phyloP scores from a whole-genome alignment of 805 yeast genomes.

The Metschnikowia gelsemii region DNA sequence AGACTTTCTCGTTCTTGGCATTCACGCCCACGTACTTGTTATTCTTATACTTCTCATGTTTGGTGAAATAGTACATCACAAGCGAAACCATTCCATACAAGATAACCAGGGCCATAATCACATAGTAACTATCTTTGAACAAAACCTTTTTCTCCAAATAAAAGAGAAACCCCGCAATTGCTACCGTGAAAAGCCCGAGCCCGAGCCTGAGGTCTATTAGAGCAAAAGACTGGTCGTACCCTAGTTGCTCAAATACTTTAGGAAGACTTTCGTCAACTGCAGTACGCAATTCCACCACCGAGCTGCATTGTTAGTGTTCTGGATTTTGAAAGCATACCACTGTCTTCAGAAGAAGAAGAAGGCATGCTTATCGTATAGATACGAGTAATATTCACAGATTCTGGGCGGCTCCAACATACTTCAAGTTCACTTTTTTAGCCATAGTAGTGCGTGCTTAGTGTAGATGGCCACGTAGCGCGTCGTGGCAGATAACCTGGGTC shows the following conservation, averaged over 20 bases:
- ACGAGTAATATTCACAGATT: neutral
- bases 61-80: constrained; percentile 33
- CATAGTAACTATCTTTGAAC: constrained; percentile 39
- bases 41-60: constrained; percentile 38
- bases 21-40: constrained; percentile 47
- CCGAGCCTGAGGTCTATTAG: constrained; percentile 48
- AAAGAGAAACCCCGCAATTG: constrained; percentile 46
- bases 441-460: too few relatives aligned
- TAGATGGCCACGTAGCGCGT: too few relatives aligned
- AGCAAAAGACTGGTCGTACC: constrained; percentile 48
- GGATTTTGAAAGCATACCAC: too few relatives aligned
- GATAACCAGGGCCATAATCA: constrained; percentile 36
- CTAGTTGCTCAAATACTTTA: constrained; percentile 40
- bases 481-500: constrained; percentile 14
- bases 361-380: neutral
- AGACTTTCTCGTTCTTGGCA: constrained; percentile 33
- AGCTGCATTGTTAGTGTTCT: constrained; percentile 26
- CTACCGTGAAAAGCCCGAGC: constrained; percentile 48
- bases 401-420: constrained; percentile 21
- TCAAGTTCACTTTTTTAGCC: constrained; percentile 25
- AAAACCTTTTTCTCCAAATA: constrained; percentile 47
- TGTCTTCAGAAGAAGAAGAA: neutral
- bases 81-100: constrained; percentile 39
- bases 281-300: constrained; percentile 47
- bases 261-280: constrained; percentile 52